These are phyloP conservation scores for Rubia balearica DNA, from an alignment of 305 asterid genomes.

Conservation along the genomic window DNA sequence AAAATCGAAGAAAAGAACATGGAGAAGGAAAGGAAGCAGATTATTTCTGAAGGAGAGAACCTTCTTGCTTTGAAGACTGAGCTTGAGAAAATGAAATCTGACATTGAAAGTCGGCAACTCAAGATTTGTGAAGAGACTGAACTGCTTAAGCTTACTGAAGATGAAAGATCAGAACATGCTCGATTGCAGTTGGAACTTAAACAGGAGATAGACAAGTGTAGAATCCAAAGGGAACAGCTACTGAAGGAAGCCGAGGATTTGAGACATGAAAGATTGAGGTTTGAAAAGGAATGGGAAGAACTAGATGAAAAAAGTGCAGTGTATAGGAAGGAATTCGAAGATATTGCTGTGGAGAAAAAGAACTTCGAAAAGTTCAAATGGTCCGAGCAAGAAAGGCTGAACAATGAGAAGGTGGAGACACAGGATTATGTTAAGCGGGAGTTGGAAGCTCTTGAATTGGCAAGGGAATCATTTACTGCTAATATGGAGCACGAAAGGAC, in stretches of 20 bases:
- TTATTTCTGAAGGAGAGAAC: conserved; percentile 54
- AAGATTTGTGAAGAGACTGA: conserved; percentile 57
- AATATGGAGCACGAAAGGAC: conserved; percentile 77
- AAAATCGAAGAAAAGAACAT: conserved; percentile 56
- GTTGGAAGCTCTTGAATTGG: conserved; percentile 69
- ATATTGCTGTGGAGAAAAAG: conserved; percentile 44
- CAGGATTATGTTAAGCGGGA: conserved; percentile 56
- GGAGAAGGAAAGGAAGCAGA: conserved; percentile 51
- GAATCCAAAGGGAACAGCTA: conserved; percentile 61
- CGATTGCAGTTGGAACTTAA: conserved; percentile 73
- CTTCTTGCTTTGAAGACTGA: conserved; percentile 48
- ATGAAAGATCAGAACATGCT: conserved; percentile 61
- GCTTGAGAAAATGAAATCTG: conserved; percentile 59
- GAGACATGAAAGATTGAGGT: conserved; percentile 79
- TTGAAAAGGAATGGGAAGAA: conserved; percentile 96
- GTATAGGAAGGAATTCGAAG: conserved; percentile 58
- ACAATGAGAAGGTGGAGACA: conserved; percentile 66
- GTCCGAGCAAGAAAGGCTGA: conserved; percentile 67
- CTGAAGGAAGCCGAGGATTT: conserved; percentile 70
- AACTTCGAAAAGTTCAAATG: conserved; percentile 44
- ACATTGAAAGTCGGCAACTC: conserved; percentile 49
- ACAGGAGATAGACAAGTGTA: conserved; percentile 74
- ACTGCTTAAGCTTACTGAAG: conserved; percentile 73
- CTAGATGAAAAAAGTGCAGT: conserved; percentile 67
- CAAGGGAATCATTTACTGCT: conserved; percentile 69